These are phyloP conservation scores for Phytophthora tentaculata DNA, from an alignment of 352 stramenopile species.

Conservation along the genomic window DNA sequence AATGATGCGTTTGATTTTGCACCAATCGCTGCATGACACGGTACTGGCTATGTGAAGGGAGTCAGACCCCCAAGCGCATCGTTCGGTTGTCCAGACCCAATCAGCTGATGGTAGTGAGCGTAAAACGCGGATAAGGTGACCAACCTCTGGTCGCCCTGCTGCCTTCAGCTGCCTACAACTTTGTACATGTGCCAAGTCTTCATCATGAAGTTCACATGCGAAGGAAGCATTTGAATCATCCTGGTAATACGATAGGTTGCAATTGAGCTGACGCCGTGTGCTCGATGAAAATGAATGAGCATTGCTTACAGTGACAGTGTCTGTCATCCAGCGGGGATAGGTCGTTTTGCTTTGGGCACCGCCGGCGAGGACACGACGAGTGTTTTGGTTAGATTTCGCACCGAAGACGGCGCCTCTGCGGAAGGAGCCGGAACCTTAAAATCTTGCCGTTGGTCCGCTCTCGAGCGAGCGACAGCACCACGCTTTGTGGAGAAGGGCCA, in stretches of 20 bases:
- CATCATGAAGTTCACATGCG: too few relatives aligned
- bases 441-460: constrained; percentile 32
- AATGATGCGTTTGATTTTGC: not conserved
- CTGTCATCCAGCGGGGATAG: constrained; percentile 9
- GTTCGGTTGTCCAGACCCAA: constrained; percentile 15
- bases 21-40: constrained; percentile 10
- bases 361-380: not conserved
- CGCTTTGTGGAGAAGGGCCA: constrained; percentile 23
- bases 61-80: constrained; percentile 19
- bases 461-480: constrained; percentile 33
- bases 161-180: constrained; percentile 2
- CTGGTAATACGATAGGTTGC: not conserved
- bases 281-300: not conserved
- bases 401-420: constrained; percentile 2
- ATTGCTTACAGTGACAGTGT: constrained; percentile 15
- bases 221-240: not conserved
- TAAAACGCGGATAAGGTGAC: constrained; percentile 21
- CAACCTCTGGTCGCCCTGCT: constrained; percentile 14
- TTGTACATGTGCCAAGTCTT: too few relatives aligned
- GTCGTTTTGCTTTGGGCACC: not conserved
- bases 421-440: constrained; percentile 25
- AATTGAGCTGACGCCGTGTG: constrained; percentile 6
- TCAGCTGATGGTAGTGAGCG: constrained; percentile 7
- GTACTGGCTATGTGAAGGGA: constrained; percentile 18
- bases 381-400: constrained; percentile 19